A percentile compares a stretch with the other conserved stretches of the same genome.
These are phyloP conservation scores for Macrolepiota dolichaula DNA, from an alignment of 768 basidiomycete species.

Conservation along the genomic window DNA sequence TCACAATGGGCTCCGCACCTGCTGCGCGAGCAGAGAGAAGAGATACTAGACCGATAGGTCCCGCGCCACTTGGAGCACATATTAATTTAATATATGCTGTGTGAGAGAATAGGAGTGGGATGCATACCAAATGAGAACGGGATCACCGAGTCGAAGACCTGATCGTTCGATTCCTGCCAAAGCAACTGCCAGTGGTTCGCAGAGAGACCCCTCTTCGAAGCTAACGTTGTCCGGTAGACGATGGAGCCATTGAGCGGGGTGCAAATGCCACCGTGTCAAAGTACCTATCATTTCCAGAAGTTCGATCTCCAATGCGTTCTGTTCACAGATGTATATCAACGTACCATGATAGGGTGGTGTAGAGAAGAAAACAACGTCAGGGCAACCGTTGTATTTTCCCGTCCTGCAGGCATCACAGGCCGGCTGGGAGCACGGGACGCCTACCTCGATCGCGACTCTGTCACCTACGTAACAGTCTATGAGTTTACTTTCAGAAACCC, in stretches of 20 bases:
- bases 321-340: neutral
- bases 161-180: conserved; percentile 66
- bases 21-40: conserved; percentile 64
- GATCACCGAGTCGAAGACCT: conserved; percentile 61
- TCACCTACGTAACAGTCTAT: conserved; percentile 38
- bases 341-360: conserved; percentile 67
- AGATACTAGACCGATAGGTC: conserved; percentile 63
- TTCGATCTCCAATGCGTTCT: neutral
- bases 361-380: conserved; percentile 62
- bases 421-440: conserved; percentile 64
- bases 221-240: conserved; percentile 58
- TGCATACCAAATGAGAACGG: conserved; percentile 54
- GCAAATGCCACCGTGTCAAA: conserved; percentile 61
- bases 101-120: neutral
- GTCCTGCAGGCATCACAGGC: conserved; percentile 59
- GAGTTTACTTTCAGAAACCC: neutral
- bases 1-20: conserved; percentile 67
- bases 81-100: neutral
- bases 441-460: conserved; percentile 66
- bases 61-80: conserved; percentile 46
- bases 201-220: conserved; percentile 66
- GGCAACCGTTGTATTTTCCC: conserved; percentile 66
- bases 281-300: conserved; percentile 37
- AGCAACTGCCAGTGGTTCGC: conserved; percentile 66
- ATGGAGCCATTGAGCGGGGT: conserved; percentile 68